Conservation (phyloP, 106 monocot genomes). For the Vanilla planifolia region DNA sequence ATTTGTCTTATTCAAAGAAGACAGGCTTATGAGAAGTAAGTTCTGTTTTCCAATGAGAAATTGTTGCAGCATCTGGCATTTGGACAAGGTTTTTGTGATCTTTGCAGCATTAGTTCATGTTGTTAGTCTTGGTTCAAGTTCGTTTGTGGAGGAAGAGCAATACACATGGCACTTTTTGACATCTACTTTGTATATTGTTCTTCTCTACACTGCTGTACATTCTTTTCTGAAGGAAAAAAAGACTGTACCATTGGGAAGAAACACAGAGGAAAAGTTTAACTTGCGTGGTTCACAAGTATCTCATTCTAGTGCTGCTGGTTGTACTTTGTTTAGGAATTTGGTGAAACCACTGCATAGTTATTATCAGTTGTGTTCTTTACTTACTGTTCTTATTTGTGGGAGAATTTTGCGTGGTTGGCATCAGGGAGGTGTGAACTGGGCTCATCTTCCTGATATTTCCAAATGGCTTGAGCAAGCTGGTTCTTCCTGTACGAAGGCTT, state of each 20-base stretch:
- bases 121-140: conserved; percentile 76
- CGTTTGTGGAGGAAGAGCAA: conserved; percentile 98
- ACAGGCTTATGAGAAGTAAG: conserved; percentile 7
- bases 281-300: conserved; percentile 1
- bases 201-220: conserved; percentile 37
- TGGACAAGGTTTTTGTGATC: conserved; percentile 46
- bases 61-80: conserved; percentile 12
- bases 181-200: conserved; percentile 71
- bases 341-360: conserved; percentile 2
- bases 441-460: conserved; percentile 81
- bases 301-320: conserved; percentile 1
- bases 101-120: conserved; percentile 48
- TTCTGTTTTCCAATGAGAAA: not conserved
- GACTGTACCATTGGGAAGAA: conserved; percentile 3
- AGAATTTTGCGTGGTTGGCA: conserved; percentile 88
- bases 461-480: conserved; percentile 65
- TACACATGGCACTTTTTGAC: conserved; percentile 91
- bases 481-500: conserved; percentile 26
- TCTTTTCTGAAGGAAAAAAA: conserved; percentile 14
- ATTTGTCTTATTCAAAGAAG: conserved; percentile 33
- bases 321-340: not conserved
- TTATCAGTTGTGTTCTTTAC: conserved; percentile 23
- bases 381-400: conserved; percentile 66
- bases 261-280: conserved; percentile 11
- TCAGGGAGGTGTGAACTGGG: conserved; percentile 97